Base-by-base conservation (phyloP, 2,329 filamentous ascomycete genomes). In the Cytospora schulzeri region DNA sequence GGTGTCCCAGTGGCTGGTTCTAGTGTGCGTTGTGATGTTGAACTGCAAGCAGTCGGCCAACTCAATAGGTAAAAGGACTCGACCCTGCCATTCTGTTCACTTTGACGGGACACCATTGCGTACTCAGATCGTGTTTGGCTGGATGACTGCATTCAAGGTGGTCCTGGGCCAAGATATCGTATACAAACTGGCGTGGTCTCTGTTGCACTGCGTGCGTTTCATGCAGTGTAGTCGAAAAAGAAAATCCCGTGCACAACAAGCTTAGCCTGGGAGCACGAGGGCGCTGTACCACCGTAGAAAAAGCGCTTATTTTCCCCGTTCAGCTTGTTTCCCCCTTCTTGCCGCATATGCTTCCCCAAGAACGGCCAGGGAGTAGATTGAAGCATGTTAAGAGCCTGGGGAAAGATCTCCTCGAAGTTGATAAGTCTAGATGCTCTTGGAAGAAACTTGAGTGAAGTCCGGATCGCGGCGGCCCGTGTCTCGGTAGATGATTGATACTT, bases 371-470 rank as follows among this genome's bases (percentile, higher is more conserved):
- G 41, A 38, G 35, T 12, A 17, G 17, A 17, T 38, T 22, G 8
- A 51, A 1, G 33, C n/a, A 33, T 12, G 22, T 33, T 29, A 28
- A 19, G 11, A 53, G 24, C n/a, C 28, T 7, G 22, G 38, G 58
- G 12, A 31, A 24, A 48, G 38, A 9, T 19, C 41, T 22, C 45
- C 22, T 14, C 19, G n/a, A 24, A 6, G 35, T 11, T 22, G 56
- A 26, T 41, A n/a, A n/a, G 31, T 61, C 51, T 35, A 29, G 28
- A 55, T 64, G 60, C 58, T 35, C 48, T 56, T 57, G 54, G 62
- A 65, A 67, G 51, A 62, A 65, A 59, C 55, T 62, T 28, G 31
- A 15, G 41, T 19, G 45, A 24, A 51, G 45, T 3, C 52, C 50
- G 45, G 52, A 53, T 45, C 7, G 29, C 38, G 11, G 19, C 9